Base-by-base conservation (phyloP, 768 basidiomycete species). In the Kwoniella botswanensis region DNA sequence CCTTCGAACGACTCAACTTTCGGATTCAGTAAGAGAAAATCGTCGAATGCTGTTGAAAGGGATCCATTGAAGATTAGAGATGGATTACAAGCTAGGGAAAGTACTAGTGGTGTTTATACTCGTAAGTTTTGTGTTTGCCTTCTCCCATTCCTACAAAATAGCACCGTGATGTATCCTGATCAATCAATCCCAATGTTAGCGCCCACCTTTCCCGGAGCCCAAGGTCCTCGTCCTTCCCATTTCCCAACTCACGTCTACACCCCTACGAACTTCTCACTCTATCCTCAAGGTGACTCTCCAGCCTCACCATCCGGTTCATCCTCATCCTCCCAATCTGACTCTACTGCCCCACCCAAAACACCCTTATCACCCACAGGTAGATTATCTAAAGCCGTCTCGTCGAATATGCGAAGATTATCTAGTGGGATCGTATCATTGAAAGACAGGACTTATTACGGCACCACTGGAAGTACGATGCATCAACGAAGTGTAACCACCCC, bases 31-130 rank as follows among this genome's bases (percentile, higher is more conserved):
- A 58, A 46, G 44, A 63, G 66, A 50, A 66, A 71, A 57, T 29
- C 41, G 5, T 56, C 56, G 1, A 62, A 60, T 4, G 18, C 29
- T 15, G n/a, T 63, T 18, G 64, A 68, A 18, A 61, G 59, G 57
- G 73, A 74, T 53, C 73, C 73, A 12, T 46, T 46, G 56, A 67
- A 65, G 62, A 44, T 74, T 18, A 63, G 63, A 55, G 73, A 74
- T 58, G 73, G 73, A 17, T 15, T 53, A 21, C 21, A 50, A n/a
- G 60, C 44, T 7, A 67, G 57, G 52, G 54, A 41, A 46, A 67
- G 65, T 44, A 60, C 53, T n/a, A 71, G 69, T 35, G 73, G 73
- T 15, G 73, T 74, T 9, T 74, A 74, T 50, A 74, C 73, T 53
- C 73, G 73, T 74, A 44, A 54, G 73, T n/a, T n/a, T n/a, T n/a